These are phyloP conservation scores for Zygosaccharomyces sapae DNA, from an alignment of 1,139 yeast species.

Conservation along the genomic window DNA sequence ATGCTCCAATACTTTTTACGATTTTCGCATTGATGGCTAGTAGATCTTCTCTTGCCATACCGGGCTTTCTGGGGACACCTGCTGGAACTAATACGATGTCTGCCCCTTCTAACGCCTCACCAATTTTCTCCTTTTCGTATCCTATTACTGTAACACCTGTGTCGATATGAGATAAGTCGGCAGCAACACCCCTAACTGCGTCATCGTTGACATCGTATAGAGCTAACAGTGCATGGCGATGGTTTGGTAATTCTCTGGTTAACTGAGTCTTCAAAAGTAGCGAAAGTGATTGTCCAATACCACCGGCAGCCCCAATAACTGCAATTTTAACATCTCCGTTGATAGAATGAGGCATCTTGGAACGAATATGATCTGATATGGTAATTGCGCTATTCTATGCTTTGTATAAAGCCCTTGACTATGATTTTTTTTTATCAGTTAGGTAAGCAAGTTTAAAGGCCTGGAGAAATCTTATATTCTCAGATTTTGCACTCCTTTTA, in stretches of 20 bases:
- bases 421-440: no score
- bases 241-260: constrained; percentile 41
- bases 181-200: constrained; percentile 80
- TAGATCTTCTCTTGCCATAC: constrained; percentile 96
- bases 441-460: no score
- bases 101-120: constrained; percentile 60
- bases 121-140: constrained; percentile 50
- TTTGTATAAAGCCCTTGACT: no score
- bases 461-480: no score
- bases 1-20: constrained; percentile 76
- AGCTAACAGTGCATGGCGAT: constrained; percentile 39
- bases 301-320: constrained; percentile 79
- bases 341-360: constrained; percentile 26
- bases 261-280: constrained; percentile 59
- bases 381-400: no score
- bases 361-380: no score
- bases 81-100: constrained; percentile 89
- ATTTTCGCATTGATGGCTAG: constrained; percentile 91
- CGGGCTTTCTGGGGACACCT: constrained; percentile 97
- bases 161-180: constrained; percentile 86
- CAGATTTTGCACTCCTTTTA: no score
- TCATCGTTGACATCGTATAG: constrained; percentile 65
- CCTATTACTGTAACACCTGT: constrained; percentile 70
- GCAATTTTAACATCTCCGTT: constrained; percentile 47
- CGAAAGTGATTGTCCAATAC: constrained; percentile 93